These are phyloP conservation scores for Larix sibirica DNA, from an alignment of 83 land plant species.

Conservation along the genomic window DNA sequence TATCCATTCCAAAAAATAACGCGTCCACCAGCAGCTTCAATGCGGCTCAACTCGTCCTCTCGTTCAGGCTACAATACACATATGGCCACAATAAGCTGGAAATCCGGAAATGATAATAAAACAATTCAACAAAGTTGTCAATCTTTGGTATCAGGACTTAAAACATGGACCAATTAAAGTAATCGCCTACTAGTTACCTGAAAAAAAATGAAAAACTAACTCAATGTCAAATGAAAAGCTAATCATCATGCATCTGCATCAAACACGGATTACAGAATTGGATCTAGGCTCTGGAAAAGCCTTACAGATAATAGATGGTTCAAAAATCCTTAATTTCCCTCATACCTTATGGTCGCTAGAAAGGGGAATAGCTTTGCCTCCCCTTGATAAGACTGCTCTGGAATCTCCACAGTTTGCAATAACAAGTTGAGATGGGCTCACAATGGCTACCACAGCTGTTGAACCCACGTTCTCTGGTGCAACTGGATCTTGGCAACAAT, in stretches of 20 bases:
- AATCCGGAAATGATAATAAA: background rate
- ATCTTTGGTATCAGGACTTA: background rate
- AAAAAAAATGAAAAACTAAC: background rate
- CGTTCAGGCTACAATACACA: conserved; percentile 42
- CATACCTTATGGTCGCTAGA: conserved; percentile 33
- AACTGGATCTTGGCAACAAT: conserved; percentile 19
- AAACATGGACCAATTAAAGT: background rate
- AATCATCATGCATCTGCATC: background rate
- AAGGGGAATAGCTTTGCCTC: conserved; percentile 34
- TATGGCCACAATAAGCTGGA: background rate
- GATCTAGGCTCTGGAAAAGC: background rate
- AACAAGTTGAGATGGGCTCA: conserved; percentile 19
- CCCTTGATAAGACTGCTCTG: conserved; percentile 31
- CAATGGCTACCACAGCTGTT: conserved; percentile 39
- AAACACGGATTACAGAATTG: background rate
- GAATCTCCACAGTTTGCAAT: conserved; percentile 44
- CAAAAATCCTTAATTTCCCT: background rate
- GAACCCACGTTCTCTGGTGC: conserved; percentile 38
- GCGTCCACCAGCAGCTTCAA: conserved; percentile 38
- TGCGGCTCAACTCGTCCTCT: conserved; percentile 46
- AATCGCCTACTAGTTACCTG: background rate
- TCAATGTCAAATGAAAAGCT: background rate
- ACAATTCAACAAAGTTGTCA: background rate
- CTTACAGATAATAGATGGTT: background rate
- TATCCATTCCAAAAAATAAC: conserved; percentile 41